Percentiles rank a stretch among this genome's conserved stretches.
These are phyloP conservation scores for Globisporangium parvum DNA, from an alignment of 352 stramenopile species.

Conservation along the genomic window DNA sequence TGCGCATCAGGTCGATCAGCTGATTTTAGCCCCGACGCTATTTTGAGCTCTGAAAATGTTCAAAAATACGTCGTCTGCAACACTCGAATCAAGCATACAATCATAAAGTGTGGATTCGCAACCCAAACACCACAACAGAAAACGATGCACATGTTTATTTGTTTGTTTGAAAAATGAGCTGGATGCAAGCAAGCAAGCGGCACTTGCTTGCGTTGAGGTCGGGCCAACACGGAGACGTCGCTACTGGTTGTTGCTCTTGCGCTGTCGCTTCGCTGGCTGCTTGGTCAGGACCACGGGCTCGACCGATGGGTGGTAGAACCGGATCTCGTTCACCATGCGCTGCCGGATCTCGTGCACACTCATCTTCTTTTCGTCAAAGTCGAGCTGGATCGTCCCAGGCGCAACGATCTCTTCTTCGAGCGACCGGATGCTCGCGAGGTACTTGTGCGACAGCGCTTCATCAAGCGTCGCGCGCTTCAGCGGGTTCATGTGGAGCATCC, in stretches of 20 bases:
- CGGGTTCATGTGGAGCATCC: constrained; percentile 87
- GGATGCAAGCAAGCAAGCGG: no score
- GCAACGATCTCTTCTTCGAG: constrained; percentile 85
- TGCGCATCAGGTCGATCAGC: no score
- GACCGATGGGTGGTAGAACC: constrained; percentile 61
- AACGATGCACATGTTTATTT: no score
- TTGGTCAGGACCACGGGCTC: constrained; percentile 10
- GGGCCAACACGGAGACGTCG: neutral
- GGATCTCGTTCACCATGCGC: constrained; percentile 75
- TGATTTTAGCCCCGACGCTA: no score
- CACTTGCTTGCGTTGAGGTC: no score
- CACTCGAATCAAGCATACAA: no score
- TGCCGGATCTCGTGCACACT: constrained; percentile 72
- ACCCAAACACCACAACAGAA: no score
- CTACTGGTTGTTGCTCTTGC: constrained; percentile 4
- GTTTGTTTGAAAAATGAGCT: no score
- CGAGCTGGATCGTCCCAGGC: constrained; percentile 70
- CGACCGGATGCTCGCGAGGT: constrained; percentile 78
- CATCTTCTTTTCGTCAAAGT: constrained; percentile 87
- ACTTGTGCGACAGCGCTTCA: constrained; percentile 79
- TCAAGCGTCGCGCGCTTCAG: constrained; percentile 74
- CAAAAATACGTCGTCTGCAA: no score
- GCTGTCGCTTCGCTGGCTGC: constrained; percentile 13
- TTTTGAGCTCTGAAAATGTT: no score
- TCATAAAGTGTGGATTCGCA: no score